Evolutionary conservation across 306 rosid genomes (phyloP), one percentile per base, ranked within the genome.

Genomic region (Spatholobus suberectus): DNA sequence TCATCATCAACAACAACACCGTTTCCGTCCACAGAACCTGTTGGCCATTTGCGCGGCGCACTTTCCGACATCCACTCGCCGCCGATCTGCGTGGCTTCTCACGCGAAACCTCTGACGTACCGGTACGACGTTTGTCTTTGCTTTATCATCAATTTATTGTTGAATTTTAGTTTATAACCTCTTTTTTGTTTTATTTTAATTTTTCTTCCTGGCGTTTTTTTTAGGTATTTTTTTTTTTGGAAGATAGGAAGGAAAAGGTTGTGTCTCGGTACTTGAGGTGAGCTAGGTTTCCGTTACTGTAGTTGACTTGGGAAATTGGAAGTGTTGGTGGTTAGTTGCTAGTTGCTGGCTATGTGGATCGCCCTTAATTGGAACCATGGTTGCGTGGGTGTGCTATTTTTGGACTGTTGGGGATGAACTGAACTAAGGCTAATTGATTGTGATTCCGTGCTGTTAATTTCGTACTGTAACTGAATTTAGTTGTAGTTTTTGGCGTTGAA

Each of bases 381-480:
- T 41, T 89, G 89, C 68, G 83, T 86, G 5, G 87, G 79, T 75
- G 81, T 85, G 27, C 84, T 82, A 74, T 84, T 91, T 85, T 80
- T 90, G 81, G 83, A 84, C 85, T 88, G 88, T 47, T 88, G 85
- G 94, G 89, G 85, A 52, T 80, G 90, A 85, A 79, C 35, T 80
- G 90, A 85, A 76, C 29, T 73, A 63, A 15, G 67, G 79, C 41
- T 79, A 59, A 55, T 88, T 70, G 87, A 70, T 37, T 68, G 47
- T 4, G 47, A 74, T 51, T 79, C 59, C 46, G 70, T 51, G 24
- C 61, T 81, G 80, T 71, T 82, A 40, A 69, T 76, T 73, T 81
- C n/a, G 51, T 70, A 27, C 81, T 67, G 66, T 73, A 43, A 21
- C 77, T 78, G 63, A 40, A 65, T 59, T 85, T 81, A 32, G 35